These are phyloP conservation scores for Cerrena zonata DNA, from an alignment of 1,284 basidiomycete genomes.

Conservation along the genomic window DNA sequence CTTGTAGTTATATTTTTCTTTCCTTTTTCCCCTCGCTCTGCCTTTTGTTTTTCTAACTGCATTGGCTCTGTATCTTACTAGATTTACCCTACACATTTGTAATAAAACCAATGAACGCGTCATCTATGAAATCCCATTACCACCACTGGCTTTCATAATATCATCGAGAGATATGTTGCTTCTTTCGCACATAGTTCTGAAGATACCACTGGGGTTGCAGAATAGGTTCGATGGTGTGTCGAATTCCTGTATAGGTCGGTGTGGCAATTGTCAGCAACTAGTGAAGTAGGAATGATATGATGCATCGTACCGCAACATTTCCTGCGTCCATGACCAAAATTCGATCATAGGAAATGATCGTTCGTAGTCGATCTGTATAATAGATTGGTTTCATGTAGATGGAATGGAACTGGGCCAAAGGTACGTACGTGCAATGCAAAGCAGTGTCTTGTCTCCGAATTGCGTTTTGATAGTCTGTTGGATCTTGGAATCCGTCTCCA, in stretches of 20 bases:
- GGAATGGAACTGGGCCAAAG: background rate
- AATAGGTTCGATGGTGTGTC: conserved; percentile 63
- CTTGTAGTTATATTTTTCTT: background rate
- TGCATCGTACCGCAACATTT: conserved; percentile 47
- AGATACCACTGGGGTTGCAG: conserved; percentile 47
- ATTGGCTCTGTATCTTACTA: conserved; percentile 4
- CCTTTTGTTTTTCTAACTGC: conserved; percentile 3
- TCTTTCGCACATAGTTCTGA: conserved; percentile 63
- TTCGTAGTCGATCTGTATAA: conserved; percentile 59
- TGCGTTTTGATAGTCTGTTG: conserved; percentile 55
- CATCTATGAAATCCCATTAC: conserved; percentile 4
- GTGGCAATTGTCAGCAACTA: background rate
- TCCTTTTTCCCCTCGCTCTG: background rate
- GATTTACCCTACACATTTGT: conserved; percentile 3
- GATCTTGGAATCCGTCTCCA: conserved; percentile 57
- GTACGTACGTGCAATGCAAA: conserved; percentile 28
- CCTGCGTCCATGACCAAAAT: conserved; percentile 73
- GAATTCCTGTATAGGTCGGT: conserved; percentile 69
- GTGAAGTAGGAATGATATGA: background rate
- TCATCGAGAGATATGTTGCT: conserved; percentile 53
- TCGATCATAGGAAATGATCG: conserved; percentile 76
- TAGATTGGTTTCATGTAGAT: background rate
- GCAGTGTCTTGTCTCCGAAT: conserved; percentile 25
- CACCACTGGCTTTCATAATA: conserved; percentile 32
- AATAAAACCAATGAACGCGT: background rate